Evolutionary conservation across 139 green algal genomes (phyloP).

Genomic region (Gonium pectorale): DNA sequence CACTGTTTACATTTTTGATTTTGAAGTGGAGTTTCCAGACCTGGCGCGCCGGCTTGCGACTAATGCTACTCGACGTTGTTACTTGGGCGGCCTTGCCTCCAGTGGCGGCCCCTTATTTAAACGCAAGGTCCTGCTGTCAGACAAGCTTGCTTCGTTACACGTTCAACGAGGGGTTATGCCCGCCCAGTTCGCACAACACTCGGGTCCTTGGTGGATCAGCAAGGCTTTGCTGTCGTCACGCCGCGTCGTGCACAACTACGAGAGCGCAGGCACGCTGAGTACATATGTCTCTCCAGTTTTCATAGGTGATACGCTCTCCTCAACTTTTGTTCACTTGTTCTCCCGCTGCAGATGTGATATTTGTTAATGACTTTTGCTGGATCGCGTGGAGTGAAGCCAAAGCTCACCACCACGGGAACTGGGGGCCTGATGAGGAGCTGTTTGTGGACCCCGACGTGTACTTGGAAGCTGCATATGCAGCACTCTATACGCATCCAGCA

Average conservation of each 20-base stretch:
- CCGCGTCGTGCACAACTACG: not conserved
- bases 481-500: not conserved
- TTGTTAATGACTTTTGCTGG: slow-evolving; percentile 9
- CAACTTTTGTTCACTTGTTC: too few species aligned
- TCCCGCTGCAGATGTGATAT: not conserved
- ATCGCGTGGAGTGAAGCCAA: slow-evolving; percentile 7
- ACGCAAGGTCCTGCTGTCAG: not conserved
- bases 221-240: not conserved
- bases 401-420: not conserved
- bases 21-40: slow-evolving; percentile 1
- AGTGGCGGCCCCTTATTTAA: not conserved
- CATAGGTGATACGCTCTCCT: too few species aligned
- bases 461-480: not conserved
- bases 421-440: not conserved
- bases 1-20: slow-evolving; percentile 13
- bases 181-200: not conserved
- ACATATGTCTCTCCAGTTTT: too few species aligned
- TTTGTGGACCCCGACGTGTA: slow-evolving; percentile 9
- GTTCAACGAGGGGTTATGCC: not conserved
- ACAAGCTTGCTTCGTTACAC: not conserved
- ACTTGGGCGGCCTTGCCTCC: not conserved
- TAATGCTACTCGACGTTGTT: not conserved
- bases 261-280: too few species aligned
- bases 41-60: not conserved
- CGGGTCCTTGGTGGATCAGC: not conserved